These are phyloP conservation scores for Akebia trifoliata DNA, from an alignment of 164 flowering plant species.

Conservation along the genomic window DNA sequence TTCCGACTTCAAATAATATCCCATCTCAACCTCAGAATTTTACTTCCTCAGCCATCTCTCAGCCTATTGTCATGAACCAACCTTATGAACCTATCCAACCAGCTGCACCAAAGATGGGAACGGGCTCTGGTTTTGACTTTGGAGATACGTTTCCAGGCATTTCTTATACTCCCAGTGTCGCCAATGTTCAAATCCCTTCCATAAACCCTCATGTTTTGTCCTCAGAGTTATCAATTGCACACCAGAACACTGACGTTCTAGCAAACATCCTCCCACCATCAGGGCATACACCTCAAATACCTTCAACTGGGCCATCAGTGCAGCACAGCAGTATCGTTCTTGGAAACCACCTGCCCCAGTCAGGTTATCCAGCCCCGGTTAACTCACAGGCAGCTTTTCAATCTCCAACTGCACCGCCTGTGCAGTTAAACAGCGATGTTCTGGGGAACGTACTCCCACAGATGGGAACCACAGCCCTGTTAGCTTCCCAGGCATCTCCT, in stretches of 20 bases:
- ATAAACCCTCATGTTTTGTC: conserved; percentile 31
- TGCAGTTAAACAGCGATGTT: conserved; percentile 24
- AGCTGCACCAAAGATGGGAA: conserved; percentile 23
- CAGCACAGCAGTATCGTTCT: conserved; percentile 15
- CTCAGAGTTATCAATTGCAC: conserved; percentile 35
- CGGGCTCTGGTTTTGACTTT: conserved; percentile 30
- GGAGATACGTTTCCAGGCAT: conserved; percentile 45
- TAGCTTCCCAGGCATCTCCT: conserved; percentile 27
- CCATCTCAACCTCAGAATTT: conserved; percentile 31
- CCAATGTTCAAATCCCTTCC: conserved; percentile 32
- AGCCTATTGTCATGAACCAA: conserved; percentile 23
- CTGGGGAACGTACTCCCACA: conserved; percentile 31
- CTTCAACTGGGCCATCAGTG: conserved; percentile 22
- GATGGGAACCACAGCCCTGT: conserved; percentile 15
- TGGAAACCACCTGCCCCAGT: conserved; percentile 24
- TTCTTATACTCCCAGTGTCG: conserved; percentile 22
- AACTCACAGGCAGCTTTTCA: conserved; percentile 20
- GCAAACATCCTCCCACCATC: conserved; percentile 76
- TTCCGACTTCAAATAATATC: conserved; percentile 36
- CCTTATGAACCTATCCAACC: conserved; percentile 26
- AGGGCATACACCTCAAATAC: conserved; percentile 32
- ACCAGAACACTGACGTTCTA: conserved; percentile 56
- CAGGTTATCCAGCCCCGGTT: conserved; percentile 7
- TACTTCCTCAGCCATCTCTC: conserved; percentile 29
- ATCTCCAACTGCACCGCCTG: conserved; percentile 19